Base-by-base conservation (phyloP, 2,329 filamentous ascomycete genomes). In the Pseudomassariella vexata region DNA sequence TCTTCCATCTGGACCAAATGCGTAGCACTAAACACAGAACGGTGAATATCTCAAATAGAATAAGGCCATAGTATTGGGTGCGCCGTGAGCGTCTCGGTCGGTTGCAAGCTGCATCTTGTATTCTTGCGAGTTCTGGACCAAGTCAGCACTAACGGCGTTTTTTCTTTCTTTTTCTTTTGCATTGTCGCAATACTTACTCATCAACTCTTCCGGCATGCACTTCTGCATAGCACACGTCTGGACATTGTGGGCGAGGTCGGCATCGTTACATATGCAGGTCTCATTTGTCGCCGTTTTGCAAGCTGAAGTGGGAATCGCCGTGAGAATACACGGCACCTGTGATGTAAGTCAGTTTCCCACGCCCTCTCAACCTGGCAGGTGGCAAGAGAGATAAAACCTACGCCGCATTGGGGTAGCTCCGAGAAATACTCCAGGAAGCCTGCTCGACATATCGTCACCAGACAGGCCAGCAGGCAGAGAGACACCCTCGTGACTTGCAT, bases 31-130 rank as follows among this genome's bases (percentile, higher is more conserved):
- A 50, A 21, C 46, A 52, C 2, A 57, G 5, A 15, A 57, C 44
- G 0, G 59, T 61, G 19, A 56, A 45, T 2, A 54, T 35, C 34
- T 65, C 56, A 21, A 61, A 46, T 4, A 52, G 44, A n/a, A 65
- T 45, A 2, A 60, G 42, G 4, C 52, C 49, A 17, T 57, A 43
- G n/a, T 65, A 44, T 5, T 50, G 43, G 0, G 41, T 30, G 25
- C 49, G 54, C 9, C 56, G 51, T 6, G 53, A 50, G n/a, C 57
- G 49, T 8, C 29, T 27, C 9, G 54, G 50, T 11, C 41, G 37
- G 2, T 51, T 32, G 33, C 63, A 66, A 10, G 48, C 46, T 14
- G 50, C 38, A n/a, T 55, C 50, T 25, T 59, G 45, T 14, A 55
- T 36, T 24, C 50, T 42, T 15, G 45, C 50, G 7, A 59, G 49